These are phyloP conservation scores for Datisca glomerata DNA, from an alignment of 306 rosid species.

Conservation along the genomic window DNA sequence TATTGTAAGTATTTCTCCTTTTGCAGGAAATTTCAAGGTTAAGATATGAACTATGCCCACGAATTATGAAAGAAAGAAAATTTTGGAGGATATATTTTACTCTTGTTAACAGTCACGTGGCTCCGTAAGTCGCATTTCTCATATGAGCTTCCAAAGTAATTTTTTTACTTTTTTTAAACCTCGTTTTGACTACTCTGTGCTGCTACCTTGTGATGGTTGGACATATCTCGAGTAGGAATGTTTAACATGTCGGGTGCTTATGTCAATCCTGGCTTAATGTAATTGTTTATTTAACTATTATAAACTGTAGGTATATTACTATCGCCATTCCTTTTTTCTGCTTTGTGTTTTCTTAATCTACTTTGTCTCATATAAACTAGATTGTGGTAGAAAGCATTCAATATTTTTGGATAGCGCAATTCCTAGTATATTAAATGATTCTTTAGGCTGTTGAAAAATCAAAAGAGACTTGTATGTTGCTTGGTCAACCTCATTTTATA, in stretches of 20 bases:
- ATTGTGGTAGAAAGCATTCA: neutral
- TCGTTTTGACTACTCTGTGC: neutral
- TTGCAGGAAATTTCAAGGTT: conserved; percentile 85
- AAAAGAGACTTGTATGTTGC: too few species aligned
- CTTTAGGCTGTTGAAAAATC: neutral
- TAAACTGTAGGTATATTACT: neutral
- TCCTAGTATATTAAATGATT: neutral
- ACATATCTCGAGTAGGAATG: neutral
- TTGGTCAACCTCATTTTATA: conserved; percentile 5
- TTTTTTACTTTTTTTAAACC: neutral
- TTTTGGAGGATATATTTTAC: too few species aligned
- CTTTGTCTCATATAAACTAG: neutral
- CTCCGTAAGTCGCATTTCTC: conserved; percentile 63
- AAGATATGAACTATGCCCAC: conserved; percentile 89
- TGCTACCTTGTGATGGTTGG: too few species aligned
- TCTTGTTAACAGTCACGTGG: conserved; percentile 89
- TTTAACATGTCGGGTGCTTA: neutral
- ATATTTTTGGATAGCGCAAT: neutral
- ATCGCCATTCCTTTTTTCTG: neutral
- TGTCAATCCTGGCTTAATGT: neutral
- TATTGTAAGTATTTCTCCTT: conserved; percentile 8
- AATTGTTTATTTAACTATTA: neutral
- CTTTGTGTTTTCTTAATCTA: neutral
- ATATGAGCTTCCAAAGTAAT: conserved; percentile 9
- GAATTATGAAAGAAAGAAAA: too few species aligned